Evolutionary conservation across 345 rosid genomes (phyloP).

Genomic region (Punica granatum): DNA sequence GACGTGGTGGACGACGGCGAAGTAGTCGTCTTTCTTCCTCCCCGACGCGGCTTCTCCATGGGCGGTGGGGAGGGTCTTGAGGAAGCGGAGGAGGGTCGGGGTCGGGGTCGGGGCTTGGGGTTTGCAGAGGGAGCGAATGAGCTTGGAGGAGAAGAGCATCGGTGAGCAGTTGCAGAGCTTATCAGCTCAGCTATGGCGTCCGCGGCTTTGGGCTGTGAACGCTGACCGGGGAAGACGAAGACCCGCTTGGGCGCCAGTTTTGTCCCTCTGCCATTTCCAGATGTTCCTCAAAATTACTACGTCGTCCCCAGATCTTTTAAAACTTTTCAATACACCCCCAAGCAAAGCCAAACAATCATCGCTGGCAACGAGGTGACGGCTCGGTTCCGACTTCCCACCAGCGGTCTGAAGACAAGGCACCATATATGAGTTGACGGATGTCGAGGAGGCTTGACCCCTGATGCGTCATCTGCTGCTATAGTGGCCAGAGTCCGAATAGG

Average conservation of each 20-base stretch:
- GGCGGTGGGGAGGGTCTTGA: not conserved
- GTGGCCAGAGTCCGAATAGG: too few species aligned
- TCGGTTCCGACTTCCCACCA: too few species aligned
- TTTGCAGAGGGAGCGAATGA: not conserved
- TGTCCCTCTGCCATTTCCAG: too few species aligned
- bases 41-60: not conserved
- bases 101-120: not conserved
- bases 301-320: too few species aligned
- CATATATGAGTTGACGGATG: too few species aligned
- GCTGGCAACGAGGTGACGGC: too few species aligned
- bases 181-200: not conserved
- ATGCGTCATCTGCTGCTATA: too few species aligned
- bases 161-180: not conserved
- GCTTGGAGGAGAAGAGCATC: constrained; percentile 1
- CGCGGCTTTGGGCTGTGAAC: not conserved
- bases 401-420: too few species aligned
- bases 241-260: not conserved
- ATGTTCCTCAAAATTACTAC: too few species aligned
- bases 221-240: not conserved
- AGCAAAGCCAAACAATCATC: too few species aligned
- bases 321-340: too few species aligned
- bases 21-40: constrained; percentile 56
- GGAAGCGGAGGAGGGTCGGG: not conserved
- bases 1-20: constrained; percentile 68
- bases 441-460: too few species aligned